Evolutionary conservation across 768 basidiomycete species (phyloP).

Genomic region (Russula griseocarnosa): DNA sequence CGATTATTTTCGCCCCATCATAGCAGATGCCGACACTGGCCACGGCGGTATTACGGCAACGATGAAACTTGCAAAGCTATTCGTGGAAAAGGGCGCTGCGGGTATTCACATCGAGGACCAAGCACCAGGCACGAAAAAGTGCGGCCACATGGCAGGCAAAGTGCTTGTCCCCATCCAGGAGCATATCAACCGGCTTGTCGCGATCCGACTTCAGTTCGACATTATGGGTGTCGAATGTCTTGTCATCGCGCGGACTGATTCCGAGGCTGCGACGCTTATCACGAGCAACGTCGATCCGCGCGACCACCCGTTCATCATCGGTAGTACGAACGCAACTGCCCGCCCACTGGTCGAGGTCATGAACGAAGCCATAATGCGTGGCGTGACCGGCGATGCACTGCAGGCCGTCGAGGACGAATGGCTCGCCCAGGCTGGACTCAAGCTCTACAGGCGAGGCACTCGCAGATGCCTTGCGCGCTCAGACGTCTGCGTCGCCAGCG

Average conservation of each 20-base stretch:
- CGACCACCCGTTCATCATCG: slow-evolving; percentile 97
- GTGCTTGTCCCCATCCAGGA: slow-evolving; percentile 96
- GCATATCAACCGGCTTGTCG: slow-evolving; percentile 96
- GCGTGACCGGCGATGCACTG: slow-evolving; percentile 73
- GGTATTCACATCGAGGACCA: slow-evolving; percentile 99
- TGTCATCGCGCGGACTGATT: slow-evolving; percentile 90
- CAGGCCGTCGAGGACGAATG: slow-evolving; percentile 89
- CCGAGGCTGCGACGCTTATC: slow-evolving; percentile 96
- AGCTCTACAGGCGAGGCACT: slow-evolving; percentile 75
- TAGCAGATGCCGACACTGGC: slow-evolving; percentile 97
- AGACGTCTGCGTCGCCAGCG: slow-evolving; percentile 46
- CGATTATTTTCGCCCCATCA: slow-evolving; percentile 90
- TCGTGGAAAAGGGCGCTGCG: slow-evolving; percentile 97
- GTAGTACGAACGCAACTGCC: slow-evolving; percentile 72
- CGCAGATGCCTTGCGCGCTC: slow-evolving; percentile 58
- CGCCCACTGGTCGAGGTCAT: slow-evolving; percentile 74
- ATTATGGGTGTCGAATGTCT: slow-evolving; percentile 98
- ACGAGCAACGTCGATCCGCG: slow-evolving; percentile 94
- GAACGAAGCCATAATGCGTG: slow-evolving; percentile 76
- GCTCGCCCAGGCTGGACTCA: slow-evolving; percentile 71
- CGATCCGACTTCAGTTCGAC: slow-evolving; percentile 95
- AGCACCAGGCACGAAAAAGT: slow-evolving; percentile 96
- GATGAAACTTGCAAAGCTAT: slow-evolving; percentile 98
- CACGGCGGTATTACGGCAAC: slow-evolving; percentile 97
- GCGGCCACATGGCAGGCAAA: slow-evolving; percentile 91